Conservation (phyloP, 2,329 filamentous ascomycete species). For the Teratosphaeria nubilosa region DNA sequence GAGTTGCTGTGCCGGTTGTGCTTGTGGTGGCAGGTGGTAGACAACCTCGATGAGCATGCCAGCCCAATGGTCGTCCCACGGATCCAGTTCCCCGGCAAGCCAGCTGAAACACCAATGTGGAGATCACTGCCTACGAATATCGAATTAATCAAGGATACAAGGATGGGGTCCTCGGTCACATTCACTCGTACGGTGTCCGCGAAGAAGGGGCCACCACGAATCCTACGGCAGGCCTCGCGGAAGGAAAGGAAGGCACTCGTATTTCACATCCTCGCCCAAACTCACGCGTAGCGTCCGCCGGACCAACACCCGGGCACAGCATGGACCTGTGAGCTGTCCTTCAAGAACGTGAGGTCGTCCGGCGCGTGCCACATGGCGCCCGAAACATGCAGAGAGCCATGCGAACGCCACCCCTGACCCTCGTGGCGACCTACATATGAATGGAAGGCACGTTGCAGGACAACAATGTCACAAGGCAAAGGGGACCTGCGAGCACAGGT, state of each 20-base stretch:
- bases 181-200: neutral
- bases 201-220: neutral
- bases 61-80: neutral
- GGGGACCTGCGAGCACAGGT: neutral
- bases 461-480: neutral
- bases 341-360: neutral
- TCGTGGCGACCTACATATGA: neutral
- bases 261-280: neutral
- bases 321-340: neutral
- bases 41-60: neutral
- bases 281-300: neutral
- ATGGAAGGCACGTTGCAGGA: neutral
- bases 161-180: neutral
- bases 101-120: neutral
- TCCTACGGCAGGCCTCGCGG: neutral
- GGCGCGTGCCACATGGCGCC: neutral
- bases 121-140: neutral
- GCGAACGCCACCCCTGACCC: neutral
- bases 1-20: neutral
- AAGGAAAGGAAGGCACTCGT: neutral
- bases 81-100: neutral
- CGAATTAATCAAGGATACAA: neutral
- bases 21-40: neutral
- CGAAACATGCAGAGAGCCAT: slow-evolving; percentile 3
- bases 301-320: neutral